Conservation (phyloP, 768 basidiomycete species). For the Lentinula aciculospora region DNA sequence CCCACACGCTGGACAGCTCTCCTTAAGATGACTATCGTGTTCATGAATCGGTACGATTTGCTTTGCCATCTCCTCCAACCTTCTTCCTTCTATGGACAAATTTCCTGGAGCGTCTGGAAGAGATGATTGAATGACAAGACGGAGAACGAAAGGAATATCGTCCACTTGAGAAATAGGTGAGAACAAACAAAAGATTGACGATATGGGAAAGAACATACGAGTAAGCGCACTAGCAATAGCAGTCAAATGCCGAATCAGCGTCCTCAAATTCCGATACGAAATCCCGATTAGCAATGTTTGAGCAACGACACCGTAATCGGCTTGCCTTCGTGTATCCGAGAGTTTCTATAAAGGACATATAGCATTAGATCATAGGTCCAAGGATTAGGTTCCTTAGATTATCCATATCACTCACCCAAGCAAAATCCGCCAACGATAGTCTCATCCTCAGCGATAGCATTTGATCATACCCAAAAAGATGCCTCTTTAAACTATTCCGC, state of each 20-base stretch:
- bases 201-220: slow-evolving; percentile 35
- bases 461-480: slow-evolving; percentile 59
- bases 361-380: too few relatives aligned
- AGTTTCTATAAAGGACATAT: slow-evolving; percentile 42
- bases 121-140: slow-evolving; percentile 54
- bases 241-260: slow-evolving; percentile 50
- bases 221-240: slow-evolving; percentile 30
- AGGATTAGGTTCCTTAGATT: too few relatives aligned
- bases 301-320: slow-evolving; percentile 46
- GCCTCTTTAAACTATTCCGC: slow-evolving; percentile 41
- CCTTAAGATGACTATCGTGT: slow-evolving; percentile 40
- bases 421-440: slow-evolving; percentile 46
- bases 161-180: slow-evolving; percentile 36
- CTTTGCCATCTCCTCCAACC: slow-evolving; percentile 20
- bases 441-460: slow-evolving; percentile 51
- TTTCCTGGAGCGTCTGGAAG: slow-evolving; percentile 39
- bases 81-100: slow-evolving; percentile 28
- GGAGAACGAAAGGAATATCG: slow-evolving; percentile 62
- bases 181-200: neutral
- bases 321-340: slow-evolving; percentile 32
- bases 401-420: slow-evolving; percentile 45
- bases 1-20: slow-evolving; percentile 73
- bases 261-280: slow-evolving; percentile 47
- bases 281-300: slow-evolving; percentile 44
- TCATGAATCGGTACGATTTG: slow-evolving; percentile 24